Evolutionary conservation across 148 eudicot species (phyloP), one percentile per base, ranked within the genome.

Genomic region (Chenopodium formosanum): DNA sequence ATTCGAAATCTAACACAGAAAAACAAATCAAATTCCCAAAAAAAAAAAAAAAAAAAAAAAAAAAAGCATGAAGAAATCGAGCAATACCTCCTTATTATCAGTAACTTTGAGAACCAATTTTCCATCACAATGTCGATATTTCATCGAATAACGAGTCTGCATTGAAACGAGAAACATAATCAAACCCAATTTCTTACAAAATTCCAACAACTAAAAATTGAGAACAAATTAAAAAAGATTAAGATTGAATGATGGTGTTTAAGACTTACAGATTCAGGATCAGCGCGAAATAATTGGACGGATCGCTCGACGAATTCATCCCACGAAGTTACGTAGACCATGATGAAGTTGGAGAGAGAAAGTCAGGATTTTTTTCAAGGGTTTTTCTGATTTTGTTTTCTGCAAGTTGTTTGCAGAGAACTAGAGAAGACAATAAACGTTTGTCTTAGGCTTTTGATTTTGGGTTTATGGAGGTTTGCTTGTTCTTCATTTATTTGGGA

Each of bases 51-150:
- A 34, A 40, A 25, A 5, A 50, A 14, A 5, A 34, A 19, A 37
- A 16, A 76, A 1, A 27, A 34, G 23, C 5, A 70, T 9, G 29
- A 64, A 79, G 12, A 53, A 50, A 64, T 6, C 9, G 40, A 63
- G 16, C 17, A 20, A 7, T 88, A 95, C 97, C 99, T 90, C 91
- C 75, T 83, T 89, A 78, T 95, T 92, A 80, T 95, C 97, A 23
- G 99, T 91, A 78, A 95, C 97, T 88, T 95, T 95, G 34, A 95
- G 97, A 1, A 95, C 95, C 89, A 95, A 89, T 87, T 95, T 95
- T 0, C 97, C 99, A 31, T 95, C 97, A 76, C 92, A 93, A 68
- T 93, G 92, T 77, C 97, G 83, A 86, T 95, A 95, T 64, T 95
- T 95, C 97, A 93, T 92, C 31, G 60, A 80, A 76, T 93, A 95